Base-by-base conservation (phyloP, 2,329 filamentous ascomycete species). In the Podosphaera xanthii region DNA sequence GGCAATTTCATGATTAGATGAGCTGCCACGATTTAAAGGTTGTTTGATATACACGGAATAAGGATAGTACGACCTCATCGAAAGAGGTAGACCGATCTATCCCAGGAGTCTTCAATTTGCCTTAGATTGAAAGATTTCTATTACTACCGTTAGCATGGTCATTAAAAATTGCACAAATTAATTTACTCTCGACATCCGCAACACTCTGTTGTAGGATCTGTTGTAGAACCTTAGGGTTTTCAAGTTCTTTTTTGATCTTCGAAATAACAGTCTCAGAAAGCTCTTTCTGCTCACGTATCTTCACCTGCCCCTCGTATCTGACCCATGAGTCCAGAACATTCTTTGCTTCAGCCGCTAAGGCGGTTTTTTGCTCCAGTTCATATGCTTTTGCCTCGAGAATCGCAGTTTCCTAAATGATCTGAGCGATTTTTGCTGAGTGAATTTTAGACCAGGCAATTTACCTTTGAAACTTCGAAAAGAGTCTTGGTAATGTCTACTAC, bases 241-340 rank as follows among this genome's bases (percentile, higher is more conserved):
- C 87, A 61, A 98, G 83, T 80, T 97, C 91, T 83, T 97, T 97
- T 75, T 87, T 84, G 71, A 97, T 92, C 83, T 96, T 98, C 78
- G 86, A 82, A 70, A 98, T 97, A 74, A 98, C 79, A 73, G 77
- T 82, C 71, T 94, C 83, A 64, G 92, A 88, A 65, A 98, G 82
- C 80, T 98, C 92, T 75, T 80, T 84, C 81, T 98, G 92, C 79
- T 98, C 89, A 73, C 92, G 86, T 78, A 91, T 86, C 86, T 97
- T 98, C 71, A 98, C 90, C 79, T 97, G 92, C 69, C 86, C 78
- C 79, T 98, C 92, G 75, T 98, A 98, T 72, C 92, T 86, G 65
- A 97, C 90, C 94, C 92, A 98, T 60, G 89, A 96, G 73, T 98
- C 92, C 65, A 98, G 83, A 61, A 97, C 92, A 62, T 80, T 70